Percentiles rank a stretch among this genome's conserved stretches.
Evolutionary conservation across 2,329 filamentous ascomycete genomes (phyloP).

Genomic region (Epichloe brachyelytri): DNA sequence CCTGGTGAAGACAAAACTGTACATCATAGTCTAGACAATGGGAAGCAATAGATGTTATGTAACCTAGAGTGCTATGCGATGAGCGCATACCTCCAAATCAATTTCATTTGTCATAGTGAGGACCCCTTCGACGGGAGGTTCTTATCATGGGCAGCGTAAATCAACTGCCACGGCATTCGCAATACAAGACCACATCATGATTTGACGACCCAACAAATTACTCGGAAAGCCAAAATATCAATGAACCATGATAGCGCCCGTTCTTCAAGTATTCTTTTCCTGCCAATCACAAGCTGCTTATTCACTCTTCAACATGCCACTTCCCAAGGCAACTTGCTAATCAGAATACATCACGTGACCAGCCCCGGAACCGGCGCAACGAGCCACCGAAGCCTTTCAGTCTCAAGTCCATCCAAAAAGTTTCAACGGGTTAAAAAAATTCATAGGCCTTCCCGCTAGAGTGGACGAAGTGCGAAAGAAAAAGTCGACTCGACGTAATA

Average conservation of each 20-base stretch:
- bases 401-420: conserved; percentile 19
- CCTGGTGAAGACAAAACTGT: conserved; percentile 14
- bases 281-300: neutral
- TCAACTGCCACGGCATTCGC: neutral
- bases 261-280: neutral
- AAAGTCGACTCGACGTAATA: neutral
- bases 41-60: conserved; percentile 24
- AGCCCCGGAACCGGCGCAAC: conserved; percentile 18
- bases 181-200: too few relatives aligned
- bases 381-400: conserved; percentile 14
- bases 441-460: conserved; percentile 14
- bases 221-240: neutral
- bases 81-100: conserved; percentile 5
- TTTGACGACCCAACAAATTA: too few relatives aligned
- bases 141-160: too few relatives aligned
- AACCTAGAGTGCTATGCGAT: conserved; percentile 2
- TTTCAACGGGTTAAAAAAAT: conserved; percentile 18
- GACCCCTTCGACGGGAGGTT: neutral
- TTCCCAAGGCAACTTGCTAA: neutral
- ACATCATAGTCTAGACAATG: conserved; percentile 28
- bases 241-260: neutral
- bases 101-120: conserved; percentile 11
- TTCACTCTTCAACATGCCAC: neutral
- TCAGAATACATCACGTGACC: conserved; percentile 6
- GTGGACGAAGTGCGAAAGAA: neutral